phyloP scores from a whole-genome alignment of 139 green algal genomes.

The Chlamydomonas urium region DNA sequence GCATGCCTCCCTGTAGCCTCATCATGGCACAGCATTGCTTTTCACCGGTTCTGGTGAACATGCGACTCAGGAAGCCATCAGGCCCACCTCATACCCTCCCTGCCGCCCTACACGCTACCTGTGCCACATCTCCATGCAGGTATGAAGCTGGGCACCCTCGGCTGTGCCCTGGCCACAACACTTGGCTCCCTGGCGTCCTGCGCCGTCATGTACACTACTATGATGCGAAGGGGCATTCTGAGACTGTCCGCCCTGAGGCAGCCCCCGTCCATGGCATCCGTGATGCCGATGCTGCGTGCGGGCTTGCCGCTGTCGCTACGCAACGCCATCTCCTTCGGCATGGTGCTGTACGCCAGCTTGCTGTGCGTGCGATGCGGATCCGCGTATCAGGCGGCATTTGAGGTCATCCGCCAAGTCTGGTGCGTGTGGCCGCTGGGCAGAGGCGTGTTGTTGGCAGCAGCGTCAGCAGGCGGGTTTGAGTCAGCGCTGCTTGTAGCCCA shows the following conservation, averaged over 20 bases:
- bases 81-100: too few species aligned
- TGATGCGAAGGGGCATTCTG: constrained; percentile 27
- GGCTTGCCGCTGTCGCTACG: constrained; percentile 39
- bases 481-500: too few species aligned
- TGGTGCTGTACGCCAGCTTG: constrained; percentile 42
- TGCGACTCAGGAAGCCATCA: too few species aligned
- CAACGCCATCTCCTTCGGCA: constrained; percentile 55
- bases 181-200: constrained; percentile 23
- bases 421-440: too few species aligned
- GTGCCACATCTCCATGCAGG: too few species aligned
- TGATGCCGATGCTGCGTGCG: constrained; percentile 35
- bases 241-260: not conserved
- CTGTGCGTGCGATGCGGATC: constrained; percentile 37
- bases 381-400: constrained; percentile 43
- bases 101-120: too few species aligned
- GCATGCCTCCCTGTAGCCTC: too few species aligned
- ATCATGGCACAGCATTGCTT: too few species aligned
- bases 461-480: too few species aligned
- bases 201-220: constrained; percentile 24
- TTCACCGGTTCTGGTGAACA: too few species aligned
- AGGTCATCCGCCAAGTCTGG: constrained; percentile 47
- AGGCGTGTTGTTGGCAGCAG: too few species aligned
- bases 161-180: constrained; percentile 42
- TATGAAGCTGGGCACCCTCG: too few species aligned
- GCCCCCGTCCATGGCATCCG: not conserved